These are phyloP conservation scores for Bipolaris victoriae DNA, from an alignment of 2,329 filamentous ascomycete species.

Conservation along the genomic window DNA sequence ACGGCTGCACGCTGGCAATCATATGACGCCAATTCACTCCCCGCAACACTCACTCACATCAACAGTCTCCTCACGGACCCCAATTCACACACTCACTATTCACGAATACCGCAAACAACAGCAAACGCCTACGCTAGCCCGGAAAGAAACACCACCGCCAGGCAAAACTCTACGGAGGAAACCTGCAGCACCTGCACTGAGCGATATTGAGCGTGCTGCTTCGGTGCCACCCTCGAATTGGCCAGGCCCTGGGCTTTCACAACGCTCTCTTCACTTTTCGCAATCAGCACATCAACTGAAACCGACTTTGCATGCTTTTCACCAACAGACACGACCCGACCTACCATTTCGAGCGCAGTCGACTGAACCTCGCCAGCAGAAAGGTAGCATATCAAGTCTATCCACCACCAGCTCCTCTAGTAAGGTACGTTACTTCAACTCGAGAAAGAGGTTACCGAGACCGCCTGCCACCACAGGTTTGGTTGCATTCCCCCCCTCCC, in stretches of 20 bases:
- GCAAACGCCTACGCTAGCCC: constrained; percentile 36
- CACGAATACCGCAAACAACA: constrained; percentile 51
- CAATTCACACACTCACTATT: constrained; percentile 45
- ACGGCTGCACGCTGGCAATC: constrained; percentile 23
- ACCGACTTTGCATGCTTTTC: constrained; percentile 23
- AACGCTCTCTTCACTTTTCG: constrained; percentile 37
- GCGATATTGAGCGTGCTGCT: constrained; percentile 38
- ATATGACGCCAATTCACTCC: constrained; percentile 46
- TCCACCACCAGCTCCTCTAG: constrained; percentile 18
- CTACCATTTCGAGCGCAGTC: constrained; percentile 37
- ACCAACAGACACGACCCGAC: constrained; percentile 25
- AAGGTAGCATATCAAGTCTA: constrained; percentile 24
- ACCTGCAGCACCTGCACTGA: constrained; percentile 43
- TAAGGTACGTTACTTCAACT: constrained; percentile 41
- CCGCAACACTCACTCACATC: constrained; percentile 46
- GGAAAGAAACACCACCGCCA: constrained; percentile 35
- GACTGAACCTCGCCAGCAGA: constrained; percentile 31
- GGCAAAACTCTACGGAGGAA: constrained; percentile 47
- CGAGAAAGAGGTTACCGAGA: constrained; percentile 46
- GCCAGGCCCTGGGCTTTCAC: constrained; percentile 20
- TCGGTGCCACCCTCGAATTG: constrained; percentile 19
- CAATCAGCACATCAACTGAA: constrained; percentile 39
- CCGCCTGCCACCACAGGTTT: constrained; percentile 28
- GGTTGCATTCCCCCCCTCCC: constrained; percentile 13
- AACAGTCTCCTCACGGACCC: constrained; percentile 41